Conservation (phyloP, 108 stramenopile genomes). For the Cyclotella atomus region DNA sequence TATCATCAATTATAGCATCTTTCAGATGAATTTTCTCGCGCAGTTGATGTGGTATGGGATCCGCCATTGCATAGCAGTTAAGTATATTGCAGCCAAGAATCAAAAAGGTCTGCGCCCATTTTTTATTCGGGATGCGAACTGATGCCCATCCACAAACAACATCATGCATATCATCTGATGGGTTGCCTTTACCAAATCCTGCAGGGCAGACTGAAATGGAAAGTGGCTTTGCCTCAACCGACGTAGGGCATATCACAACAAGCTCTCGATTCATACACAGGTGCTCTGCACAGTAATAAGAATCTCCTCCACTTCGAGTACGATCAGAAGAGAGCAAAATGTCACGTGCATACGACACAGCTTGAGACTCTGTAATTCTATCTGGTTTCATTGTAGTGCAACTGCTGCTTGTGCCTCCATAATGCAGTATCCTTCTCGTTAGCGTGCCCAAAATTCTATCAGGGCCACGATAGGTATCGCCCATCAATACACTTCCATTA, state of each 20-base stretch:
- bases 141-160: constrained; percentile 65
- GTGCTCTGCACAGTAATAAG: constrained; percentile 82
- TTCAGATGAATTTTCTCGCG: constrained; percentile 56
- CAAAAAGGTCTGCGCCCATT: constrained; percentile 67
- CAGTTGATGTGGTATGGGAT: constrained; percentile 63
- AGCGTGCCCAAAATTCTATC: constrained; percentile 78
- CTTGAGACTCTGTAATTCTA: constrained; percentile 72
- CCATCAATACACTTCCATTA: constrained; percentile 65
- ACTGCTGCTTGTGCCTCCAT: background rate
- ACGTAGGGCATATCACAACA: constrained; percentile 75
- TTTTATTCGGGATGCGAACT: constrained; percentile 60
- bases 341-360: constrained; percentile 77
- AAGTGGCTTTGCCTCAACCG: constrained; percentile 70
- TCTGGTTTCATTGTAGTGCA: constrained; percentile 1
- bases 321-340: constrained; percentile 81
- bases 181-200: constrained; percentile 16
- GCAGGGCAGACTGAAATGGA: constrained; percentile 59
- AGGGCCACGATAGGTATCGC: constrained; percentile 73
- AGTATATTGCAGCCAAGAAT: constrained; percentile 69
- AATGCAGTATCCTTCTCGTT: constrained; percentile 58
- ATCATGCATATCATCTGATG: background rate
- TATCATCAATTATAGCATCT: constrained; percentile 52
- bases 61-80: constrained; percentile 67
- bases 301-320: constrained; percentile 82
- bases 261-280: constrained; percentile 71